phyloP scores from a whole-genome alignment of 2,329 filamentous ascomycete genomes.

The Pseudogymnoascus sp. region DNA sequence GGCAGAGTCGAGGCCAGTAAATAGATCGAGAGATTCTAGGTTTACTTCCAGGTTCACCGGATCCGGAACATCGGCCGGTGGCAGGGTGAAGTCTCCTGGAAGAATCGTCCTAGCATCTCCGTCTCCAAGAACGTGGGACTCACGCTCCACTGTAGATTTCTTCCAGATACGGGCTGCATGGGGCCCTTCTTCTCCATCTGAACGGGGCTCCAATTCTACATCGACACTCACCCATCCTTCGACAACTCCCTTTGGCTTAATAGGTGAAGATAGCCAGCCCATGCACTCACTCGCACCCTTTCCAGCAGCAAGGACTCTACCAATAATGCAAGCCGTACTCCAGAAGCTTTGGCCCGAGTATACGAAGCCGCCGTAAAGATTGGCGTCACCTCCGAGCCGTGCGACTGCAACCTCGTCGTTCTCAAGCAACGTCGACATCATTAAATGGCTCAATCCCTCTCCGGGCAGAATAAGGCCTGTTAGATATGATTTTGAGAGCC shows the following conservation, averaged over 20 bases:
- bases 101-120: constrained; percentile 45
- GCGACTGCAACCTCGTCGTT: constrained; percentile 51
- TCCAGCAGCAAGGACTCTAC: constrained; percentile 54
- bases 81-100: constrained; percentile 55
- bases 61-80: constrained; percentile 44
- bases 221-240: constrained; percentile 54
- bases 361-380: constrained; percentile 55
- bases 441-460: constrained; percentile 51
- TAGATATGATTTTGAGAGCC: constrained; percentile 60
- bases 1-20: constrained; percentile 18
- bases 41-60: constrained; percentile 38
- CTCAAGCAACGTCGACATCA: constrained; percentile 58
- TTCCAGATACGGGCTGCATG: constrained; percentile 53
- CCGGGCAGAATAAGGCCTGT: constrained; percentile 58
- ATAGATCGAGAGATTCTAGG: constrained; percentile 43
- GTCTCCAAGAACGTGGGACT: constrained; percentile 52
- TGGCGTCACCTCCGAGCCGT: constrained; percentile 51
- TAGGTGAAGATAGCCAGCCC: constrained; percentile 58
- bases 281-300: constrained; percentile 55
- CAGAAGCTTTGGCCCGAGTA: constrained; percentile 58
- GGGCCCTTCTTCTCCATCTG: constrained; percentile 41
- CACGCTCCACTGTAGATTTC: constrained; percentile 49
- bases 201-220: constrained; percentile 38
- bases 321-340: constrained; percentile 58
- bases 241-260: constrained; percentile 41